Evolutionary conservation across 129 eudicot genomes (phyloP), one percentile per base, ranked within the genome.

Genomic region (Artemisia tridentata): DNA sequence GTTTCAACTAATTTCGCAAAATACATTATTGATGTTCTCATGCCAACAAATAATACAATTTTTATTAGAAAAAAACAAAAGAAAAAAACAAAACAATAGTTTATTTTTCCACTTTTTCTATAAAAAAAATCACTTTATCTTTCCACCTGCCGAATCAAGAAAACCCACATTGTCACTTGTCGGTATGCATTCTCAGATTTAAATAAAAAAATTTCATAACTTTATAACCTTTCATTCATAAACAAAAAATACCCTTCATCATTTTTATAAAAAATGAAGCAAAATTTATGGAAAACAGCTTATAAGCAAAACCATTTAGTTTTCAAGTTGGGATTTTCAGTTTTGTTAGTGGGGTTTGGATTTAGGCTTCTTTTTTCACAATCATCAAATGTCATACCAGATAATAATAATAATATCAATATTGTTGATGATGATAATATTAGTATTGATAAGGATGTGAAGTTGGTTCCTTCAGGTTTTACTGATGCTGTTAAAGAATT

Each of bases 281-380:
- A 78, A 18, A 80, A 72, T 27, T 80, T 78, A 85, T 79, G 81
- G 83, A 69, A 75, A 66, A 67, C 82, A 53, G 57, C 69, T 67
- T 73, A 73, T 14, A 87, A 84, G 82, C 86, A 79, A 56, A 83
- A 83, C 63, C 65, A 81, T 72, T 81, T 85, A 52, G 75, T 81
- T 78, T 49, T 87, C 41, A 90, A 87, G 72, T 73, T 87, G 55
- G 88, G 83, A 2, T 55, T 88, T 73, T 81, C 88, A 31, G 52
- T 83, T 69, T 68, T 91, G 66, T 72, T 91, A 11, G 75, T 86
- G 69, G 95, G 86, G 43, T 82, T 92, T 75, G 86, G 82, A 38
- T 78, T 92, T 55, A 68, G 88, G 48, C 78, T 89, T 56, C 78
- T 88, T 15, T 82, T 78, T 25, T 77, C 78, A 17, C 62, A 79